Evolutionary conservation across 306 rosid genomes (phyloP).

Genomic region (Gleditsia sinensis): DNA sequence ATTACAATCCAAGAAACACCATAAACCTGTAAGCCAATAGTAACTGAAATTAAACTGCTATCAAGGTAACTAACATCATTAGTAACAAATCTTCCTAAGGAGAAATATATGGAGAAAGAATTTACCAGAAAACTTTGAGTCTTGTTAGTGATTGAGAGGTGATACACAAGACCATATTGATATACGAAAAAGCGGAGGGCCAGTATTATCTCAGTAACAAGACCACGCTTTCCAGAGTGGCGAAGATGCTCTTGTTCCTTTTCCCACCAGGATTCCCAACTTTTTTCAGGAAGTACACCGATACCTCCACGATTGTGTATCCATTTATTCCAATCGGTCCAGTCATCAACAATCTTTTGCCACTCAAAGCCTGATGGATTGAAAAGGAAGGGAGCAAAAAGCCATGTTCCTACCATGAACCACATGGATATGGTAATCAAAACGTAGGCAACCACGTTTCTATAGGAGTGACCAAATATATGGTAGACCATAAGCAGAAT

Average conservation of each 20-base stretch:
- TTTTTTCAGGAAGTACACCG: conserved; percentile 74
- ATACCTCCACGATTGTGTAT: conserved; percentile 89
- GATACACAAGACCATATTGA: conserved; percentile 95
- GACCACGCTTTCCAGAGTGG: conserved; percentile 72
- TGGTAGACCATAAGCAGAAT: conserved; percentile 87
- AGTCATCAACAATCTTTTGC: conserved; percentile 97
- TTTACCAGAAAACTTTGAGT: conserved; percentile 69
- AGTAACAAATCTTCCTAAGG: not conserved
- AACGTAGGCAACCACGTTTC: conserved; percentile 60
- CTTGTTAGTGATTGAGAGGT: conserved; percentile 55
- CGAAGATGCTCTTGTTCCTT: conserved; percentile 82
- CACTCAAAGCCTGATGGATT: conserved; percentile 98
- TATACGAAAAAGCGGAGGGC: conserved; percentile 85
- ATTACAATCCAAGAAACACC: conserved; percentile 86
- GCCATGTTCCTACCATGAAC: conserved; percentile 98
- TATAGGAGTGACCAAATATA: conserved; percentile 78
- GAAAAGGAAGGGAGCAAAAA: conserved; percentile 96
- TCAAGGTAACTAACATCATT: conserved; percentile 8
- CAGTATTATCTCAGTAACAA: conserved; percentile 68
- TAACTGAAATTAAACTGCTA: conserved; percentile 33
- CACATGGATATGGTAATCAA: conserved; percentile 82
- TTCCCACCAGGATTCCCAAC: conserved; percentile 99
- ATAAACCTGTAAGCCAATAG: conserved; percentile 66
- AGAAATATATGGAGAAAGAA: conserved; percentile 16
- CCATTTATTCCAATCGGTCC: conserved; percentile 98